These are phyloP conservation scores for Hepatocystis sp. DNA, from an alignment of 169 alveolate genomes.

Conservation along the genomic window DNA sequence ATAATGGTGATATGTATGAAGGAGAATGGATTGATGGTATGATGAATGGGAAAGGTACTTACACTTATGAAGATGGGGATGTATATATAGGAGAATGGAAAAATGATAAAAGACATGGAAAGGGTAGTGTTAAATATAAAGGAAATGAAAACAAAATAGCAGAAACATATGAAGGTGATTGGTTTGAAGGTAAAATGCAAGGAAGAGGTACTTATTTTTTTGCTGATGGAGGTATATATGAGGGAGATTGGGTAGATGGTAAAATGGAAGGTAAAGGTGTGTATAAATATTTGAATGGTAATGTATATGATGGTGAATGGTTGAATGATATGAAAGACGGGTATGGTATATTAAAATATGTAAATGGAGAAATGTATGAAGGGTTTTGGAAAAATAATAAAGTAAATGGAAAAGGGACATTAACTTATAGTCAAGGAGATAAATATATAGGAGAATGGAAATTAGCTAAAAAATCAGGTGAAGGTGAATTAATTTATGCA, in stretches of 20 bases:
- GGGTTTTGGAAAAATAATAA: slow-evolving; percentile 96
- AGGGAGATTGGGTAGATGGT: slow-evolving; percentile 97
- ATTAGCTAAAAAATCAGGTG: slow-evolving; percentile 94
- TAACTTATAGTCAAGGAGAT: slow-evolving; percentile 91
- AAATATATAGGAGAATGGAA: slow-evolving; percentile 96
- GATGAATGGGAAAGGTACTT: slow-evolving; percentile 95
- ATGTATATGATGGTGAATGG: slow-evolving; percentile 97
- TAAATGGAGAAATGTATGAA: slow-evolving; percentile 94
- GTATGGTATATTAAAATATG: slow-evolving; percentile 91
- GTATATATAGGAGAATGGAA: slow-evolving; percentile 96
- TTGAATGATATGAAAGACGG: slow-evolving; percentile 94
- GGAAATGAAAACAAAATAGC: slow-evolving; percentile 80
- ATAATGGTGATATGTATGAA: slow-evolving; percentile 95
- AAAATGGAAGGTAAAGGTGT: slow-evolving; percentile 96
- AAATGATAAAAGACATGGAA: slow-evolving; percentile 95
- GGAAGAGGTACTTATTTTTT: slow-evolving; percentile 94
- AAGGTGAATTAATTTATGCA: slow-evolving; percentile 95
- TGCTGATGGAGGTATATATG: slow-evolving; percentile 95
- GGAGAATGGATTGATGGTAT: slow-evolving; percentile 97
- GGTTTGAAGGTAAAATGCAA: slow-evolving; percentile 95
- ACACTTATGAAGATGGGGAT: slow-evolving; percentile 95
- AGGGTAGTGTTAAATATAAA: slow-evolving; percentile 92
- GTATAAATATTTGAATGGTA: slow-evolving; percentile 92
- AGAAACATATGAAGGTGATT: slow-evolving; percentile 94
- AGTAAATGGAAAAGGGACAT: slow-evolving; percentile 95